These are phyloP conservation scores for Penicillium paxilli DNA, from an alignment of 495 filamentous ascomycete genomes.

Conservation along the genomic window DNA sequence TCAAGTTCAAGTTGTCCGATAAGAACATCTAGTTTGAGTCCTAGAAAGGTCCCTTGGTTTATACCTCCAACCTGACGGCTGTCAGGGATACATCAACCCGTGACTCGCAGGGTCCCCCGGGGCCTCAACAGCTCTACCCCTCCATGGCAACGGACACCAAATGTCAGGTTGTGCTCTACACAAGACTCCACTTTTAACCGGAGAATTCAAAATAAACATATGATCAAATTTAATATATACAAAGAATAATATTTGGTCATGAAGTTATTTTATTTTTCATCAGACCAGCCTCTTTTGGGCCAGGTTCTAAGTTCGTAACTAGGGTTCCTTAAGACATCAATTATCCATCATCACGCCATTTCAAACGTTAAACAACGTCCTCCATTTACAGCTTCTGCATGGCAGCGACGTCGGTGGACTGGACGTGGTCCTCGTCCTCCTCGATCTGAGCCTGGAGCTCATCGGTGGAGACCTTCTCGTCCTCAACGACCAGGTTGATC, in stretches of 20 bases:
- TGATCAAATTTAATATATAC: neutral
- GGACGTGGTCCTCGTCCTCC: slow-evolving; percentile 92
- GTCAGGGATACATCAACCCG: too few relatives aligned
- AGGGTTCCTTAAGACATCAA: slow-evolving; percentile 37
- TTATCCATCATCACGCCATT: slow-evolving; percentile 43
- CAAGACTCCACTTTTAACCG: too few relatives aligned
- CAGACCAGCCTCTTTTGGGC: slow-evolving; percentile 23
- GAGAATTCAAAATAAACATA: neutral
- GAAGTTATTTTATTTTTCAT: slow-evolving; percentile 34
- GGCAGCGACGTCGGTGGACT: slow-evolving; percentile 87
- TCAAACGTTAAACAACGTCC: slow-evolving; percentile 36
- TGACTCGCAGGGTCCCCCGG: too few relatives aligned
- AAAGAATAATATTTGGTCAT: slow-evolving; percentile 16
- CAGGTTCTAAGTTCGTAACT: slow-evolving; percentile 30
- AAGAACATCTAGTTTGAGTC: too few relatives aligned
- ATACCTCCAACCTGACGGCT: too few relatives aligned
- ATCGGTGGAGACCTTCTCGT: slow-evolving; percentile 88
- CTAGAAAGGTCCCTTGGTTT: too few relatives aligned
- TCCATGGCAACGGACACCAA: neutral
- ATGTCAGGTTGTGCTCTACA: too few relatives aligned
- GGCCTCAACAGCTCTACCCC: neutral
- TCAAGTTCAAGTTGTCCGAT: too few relatives aligned
- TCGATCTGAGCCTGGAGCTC: slow-evolving; percentile 87
- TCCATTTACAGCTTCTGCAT: slow-evolving; percentile 86
- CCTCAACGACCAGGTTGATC: slow-evolving; percentile 96